phyloP scores from a whole-genome alignment of 164 flowering plant genomes.

The Sedum album region DNA sequence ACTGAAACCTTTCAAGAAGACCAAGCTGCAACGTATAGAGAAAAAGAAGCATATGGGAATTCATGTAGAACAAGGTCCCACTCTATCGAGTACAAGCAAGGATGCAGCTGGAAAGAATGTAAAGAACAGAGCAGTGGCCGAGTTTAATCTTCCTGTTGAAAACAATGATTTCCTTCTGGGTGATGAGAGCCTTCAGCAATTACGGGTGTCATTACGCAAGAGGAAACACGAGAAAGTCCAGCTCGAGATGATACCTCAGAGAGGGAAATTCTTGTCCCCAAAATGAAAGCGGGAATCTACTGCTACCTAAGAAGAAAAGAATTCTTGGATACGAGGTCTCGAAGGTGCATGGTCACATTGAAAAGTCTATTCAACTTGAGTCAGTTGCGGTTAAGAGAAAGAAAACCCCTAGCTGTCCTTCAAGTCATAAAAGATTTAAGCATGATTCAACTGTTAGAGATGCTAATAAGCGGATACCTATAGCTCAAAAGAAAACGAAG shows the following conservation, averaged over 20 bases:
- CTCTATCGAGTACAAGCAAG: neutral
- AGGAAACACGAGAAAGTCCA: neutral
- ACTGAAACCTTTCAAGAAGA: too few species aligned
- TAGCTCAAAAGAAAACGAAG: too few species aligned
- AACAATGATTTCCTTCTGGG: neutral
- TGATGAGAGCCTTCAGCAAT: neutral
- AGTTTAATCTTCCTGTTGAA: neutral
- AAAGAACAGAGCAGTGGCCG: neutral
- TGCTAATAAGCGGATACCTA: too few species aligned
- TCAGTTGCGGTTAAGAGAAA: too few species aligned
- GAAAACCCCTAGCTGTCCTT: too few species aligned
- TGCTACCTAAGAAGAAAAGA: neutral
- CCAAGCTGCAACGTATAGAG: too few species aligned
- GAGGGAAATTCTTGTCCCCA: neutral
- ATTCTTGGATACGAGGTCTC: neutral
- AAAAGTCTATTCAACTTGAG: too few species aligned
- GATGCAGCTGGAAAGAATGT: neutral
- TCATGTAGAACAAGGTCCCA: neutral
- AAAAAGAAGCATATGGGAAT: neutral
- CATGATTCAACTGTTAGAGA: too few species aligned
- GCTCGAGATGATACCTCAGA: neutral
- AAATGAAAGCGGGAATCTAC: neutral
- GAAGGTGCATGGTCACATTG: too few species aligned
- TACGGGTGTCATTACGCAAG: neutral
- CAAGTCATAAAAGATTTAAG: too few species aligned